phyloP scores from a whole-genome alignment of 768 basidiomycete species.

The Trametes gibbosa region DNA sequence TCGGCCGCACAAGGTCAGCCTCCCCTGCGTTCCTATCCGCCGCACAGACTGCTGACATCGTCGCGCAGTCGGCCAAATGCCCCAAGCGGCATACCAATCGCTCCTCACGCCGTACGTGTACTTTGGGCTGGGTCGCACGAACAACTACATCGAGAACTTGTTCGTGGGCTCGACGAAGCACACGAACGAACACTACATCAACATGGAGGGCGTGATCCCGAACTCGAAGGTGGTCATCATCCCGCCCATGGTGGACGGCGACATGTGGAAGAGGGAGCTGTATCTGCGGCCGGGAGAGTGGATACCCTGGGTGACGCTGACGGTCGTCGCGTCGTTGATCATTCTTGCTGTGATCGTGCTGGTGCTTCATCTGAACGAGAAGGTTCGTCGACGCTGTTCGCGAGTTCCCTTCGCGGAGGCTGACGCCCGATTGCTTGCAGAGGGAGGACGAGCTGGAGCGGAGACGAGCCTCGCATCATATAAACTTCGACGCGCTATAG shows the following conservation, averaged over 20 bases:
- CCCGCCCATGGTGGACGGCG: conserved; percentile 53
- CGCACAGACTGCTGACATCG: neutral
- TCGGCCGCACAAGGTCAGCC: conserved; percentile 82
- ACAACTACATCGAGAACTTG: conserved; percentile 99
- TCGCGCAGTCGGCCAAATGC: conserved; percentile 80
- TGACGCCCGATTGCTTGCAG: conserved; percentile 38
- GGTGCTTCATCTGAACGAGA: conserved; percentile 87
- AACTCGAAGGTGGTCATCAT: conserved; percentile 97
- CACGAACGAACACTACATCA: conserved; percentile 69
- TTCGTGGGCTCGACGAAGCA: conserved; percentile 92
- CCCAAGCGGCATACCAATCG: conserved; percentile 90
- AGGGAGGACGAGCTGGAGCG: conserved; percentile 93
- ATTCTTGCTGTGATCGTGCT: conserved; percentile 81
- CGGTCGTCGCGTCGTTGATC: conserved; percentile 70
- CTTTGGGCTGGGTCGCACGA: conserved; percentile 95
- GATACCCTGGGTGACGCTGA: conserved; percentile 96
- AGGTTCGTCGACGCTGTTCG: conserved; percentile 49
- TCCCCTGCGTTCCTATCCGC: neutral
- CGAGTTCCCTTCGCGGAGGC: conserved; percentile 9
- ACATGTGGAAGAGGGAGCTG: conserved; percentile 81
- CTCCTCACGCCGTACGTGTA: conserved; percentile 91
- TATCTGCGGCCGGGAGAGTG: conserved; percentile 94
- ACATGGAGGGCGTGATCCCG: conserved; percentile 96
- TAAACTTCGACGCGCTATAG: conserved; percentile 95
- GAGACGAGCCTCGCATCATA: conserved; percentile 85